These are phyloP conservation scores for Dioscorea alata DNA, from an alignment of 106 monocot genomes.

Conservation along the genomic window DNA sequence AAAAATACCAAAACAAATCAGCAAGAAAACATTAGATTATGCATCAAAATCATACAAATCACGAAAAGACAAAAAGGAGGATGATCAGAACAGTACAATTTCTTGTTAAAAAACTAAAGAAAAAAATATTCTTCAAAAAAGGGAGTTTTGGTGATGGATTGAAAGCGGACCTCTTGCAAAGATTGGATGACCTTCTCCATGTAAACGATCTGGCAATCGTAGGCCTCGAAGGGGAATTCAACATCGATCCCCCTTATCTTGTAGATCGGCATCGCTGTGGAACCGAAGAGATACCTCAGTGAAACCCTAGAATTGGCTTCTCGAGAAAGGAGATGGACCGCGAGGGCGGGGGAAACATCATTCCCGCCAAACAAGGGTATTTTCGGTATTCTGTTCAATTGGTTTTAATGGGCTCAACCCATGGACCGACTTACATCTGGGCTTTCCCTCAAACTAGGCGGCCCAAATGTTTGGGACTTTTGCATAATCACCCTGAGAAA, in stretches of 20 bases:
- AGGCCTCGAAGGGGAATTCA: slow-evolving; percentile 84
- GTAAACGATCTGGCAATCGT: slow-evolving; percentile 91
- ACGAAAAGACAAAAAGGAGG: background rate
- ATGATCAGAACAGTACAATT: background rate
- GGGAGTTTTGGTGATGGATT: no score
- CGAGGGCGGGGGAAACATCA: background rate
- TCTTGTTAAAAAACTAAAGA: background rate
- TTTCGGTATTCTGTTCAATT: background rate
- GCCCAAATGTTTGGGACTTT: no score
- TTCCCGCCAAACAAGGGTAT: background rate
- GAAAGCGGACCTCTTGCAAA: slow-evolving; percentile 56
- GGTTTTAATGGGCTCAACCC: background rate
- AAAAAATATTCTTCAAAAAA: no score
- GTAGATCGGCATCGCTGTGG: slow-evolving; percentile 65
- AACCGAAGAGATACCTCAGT: background rate
- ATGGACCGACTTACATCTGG: background rate
- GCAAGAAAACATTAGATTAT: no score
- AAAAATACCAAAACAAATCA: background rate
- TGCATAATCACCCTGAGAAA: no score
- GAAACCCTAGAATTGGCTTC: background rate
- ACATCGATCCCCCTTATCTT: slow-evolving; percentile 89
- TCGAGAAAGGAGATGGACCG: background rate
- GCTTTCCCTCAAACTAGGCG: no score
- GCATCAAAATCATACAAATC: background rate
- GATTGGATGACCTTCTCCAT: slow-evolving; percentile 97